Evolutionary conservation across 768 basidiomycete species (phyloP).

Genomic region (Serendipita vermifera): DNA sequence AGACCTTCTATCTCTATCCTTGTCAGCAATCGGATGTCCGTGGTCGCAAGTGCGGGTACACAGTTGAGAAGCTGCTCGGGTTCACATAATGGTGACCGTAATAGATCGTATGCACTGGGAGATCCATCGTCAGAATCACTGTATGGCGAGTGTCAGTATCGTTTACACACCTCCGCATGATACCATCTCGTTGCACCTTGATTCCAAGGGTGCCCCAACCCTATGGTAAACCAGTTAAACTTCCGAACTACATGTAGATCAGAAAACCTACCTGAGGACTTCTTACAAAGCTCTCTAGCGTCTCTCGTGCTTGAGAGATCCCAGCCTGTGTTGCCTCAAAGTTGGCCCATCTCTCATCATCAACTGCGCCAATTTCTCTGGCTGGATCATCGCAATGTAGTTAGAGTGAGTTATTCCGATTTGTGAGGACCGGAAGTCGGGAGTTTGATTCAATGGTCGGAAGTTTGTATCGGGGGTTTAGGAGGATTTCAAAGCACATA

Average conservation of each 20-base stretch:
- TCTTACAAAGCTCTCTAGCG: slow-evolving; percentile 26
- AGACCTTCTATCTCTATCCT: slow-evolving; percentile 63
- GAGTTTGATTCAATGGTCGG: no score
- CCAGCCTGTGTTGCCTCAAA: slow-evolving; percentile 26
- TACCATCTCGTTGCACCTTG: slow-evolving; percentile 30
- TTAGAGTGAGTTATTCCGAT: not conserved
- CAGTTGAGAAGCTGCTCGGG: slow-evolving; percentile 29
- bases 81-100: slow-evolving; percentile 45
- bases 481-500: no score
- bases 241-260: not conserved
- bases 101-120: slow-evolving; percentile 59
- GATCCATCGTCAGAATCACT: not conserved
- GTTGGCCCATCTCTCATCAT: slow-evolving; percentile 31
- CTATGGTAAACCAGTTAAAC: slow-evolving; percentile 19
- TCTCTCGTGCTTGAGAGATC: slow-evolving; percentile 24
- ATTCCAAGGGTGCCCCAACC: slow-evolving; percentile 34
- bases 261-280: slow-evolving; percentile 31
- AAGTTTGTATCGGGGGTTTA: no score
- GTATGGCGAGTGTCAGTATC: slow-evolving; percentile 1
- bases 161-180: slow-evolving; percentile 29
- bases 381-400: slow-evolving; percentile 20
- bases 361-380: slow-evolving; percentile 31
- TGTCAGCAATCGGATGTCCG: slow-evolving; percentile 40
- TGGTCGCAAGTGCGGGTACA: slow-evolving; percentile 37
- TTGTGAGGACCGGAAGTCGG: not conserved